Percentiles rank a stretch among this genome's conserved stretches.
Conservation (phyloP, 2,329 filamentous ascomycete genomes). For the Paecilomyces dactylethromorphus region DNA sequence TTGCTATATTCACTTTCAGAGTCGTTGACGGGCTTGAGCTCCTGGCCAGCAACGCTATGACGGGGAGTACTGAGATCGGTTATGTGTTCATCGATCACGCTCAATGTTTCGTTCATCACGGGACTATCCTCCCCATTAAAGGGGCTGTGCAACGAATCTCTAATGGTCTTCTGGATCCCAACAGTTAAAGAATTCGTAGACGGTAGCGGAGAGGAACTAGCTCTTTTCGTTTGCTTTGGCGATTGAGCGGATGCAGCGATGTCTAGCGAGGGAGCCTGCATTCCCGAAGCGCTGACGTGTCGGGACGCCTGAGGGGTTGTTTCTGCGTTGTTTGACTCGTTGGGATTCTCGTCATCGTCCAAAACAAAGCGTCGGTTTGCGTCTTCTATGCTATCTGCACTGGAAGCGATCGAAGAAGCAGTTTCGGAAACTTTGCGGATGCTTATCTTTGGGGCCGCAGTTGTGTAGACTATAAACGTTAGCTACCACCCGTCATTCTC, state of each 20-base stretch:
- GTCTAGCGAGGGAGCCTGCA: conserved; percentile 15
- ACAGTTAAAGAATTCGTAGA: conserved; percentile 24
- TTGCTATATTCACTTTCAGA: conserved; percentile 89
- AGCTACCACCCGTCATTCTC: not conserved
- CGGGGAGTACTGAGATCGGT: conserved; percentile 69
- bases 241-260: conserved; percentile 11
- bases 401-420: conserved; percentile 7
- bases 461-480: conserved; percentile 19
- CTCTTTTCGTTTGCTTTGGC: conserved; percentile 21
- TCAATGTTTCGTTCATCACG: conserved; percentile 89
- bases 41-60: conserved; percentile 45
- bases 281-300: conserved; percentile 27
- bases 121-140: conserved; percentile 56
- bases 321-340: conserved; percentile 26
- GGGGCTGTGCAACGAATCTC: conserved; percentile 44
- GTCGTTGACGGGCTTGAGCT: conserved; percentile 57
- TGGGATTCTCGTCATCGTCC: conserved; percentile 12
- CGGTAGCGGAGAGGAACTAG: conserved; percentile 31
- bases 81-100: conserved; percentile 95
- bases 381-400: conserved; percentile 3
- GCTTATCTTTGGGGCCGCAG: conserved; percentile 16
- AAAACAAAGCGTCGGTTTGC: not conserved
- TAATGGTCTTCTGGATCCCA: conserved; percentile 38
- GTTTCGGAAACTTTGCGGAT: conserved; percentile 13
- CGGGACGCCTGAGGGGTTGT: conserved; percentile 35